A percentile compares a stretch with the other conserved stretches of the same genome.
phyloP scores from a whole-genome alignment of 768 basidiomycete species.

The Mycena metata region DNA sequence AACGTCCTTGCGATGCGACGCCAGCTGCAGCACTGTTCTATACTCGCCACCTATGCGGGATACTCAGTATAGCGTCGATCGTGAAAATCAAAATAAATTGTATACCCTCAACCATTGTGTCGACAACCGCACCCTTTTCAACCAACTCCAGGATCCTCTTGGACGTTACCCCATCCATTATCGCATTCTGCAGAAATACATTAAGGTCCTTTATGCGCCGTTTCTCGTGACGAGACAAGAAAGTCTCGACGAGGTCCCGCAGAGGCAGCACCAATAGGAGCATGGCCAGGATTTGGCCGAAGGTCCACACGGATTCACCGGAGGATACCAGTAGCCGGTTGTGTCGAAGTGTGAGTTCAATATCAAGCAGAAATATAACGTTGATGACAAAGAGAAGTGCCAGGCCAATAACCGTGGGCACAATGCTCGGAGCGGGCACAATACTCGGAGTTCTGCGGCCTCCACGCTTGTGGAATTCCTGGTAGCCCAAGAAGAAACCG shows the following conservation, averaged over 20 bases:
- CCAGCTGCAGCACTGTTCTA: not conserved
- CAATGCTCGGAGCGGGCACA: too few relatives aligned
- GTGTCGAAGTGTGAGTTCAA: slow-evolving; percentile 24
- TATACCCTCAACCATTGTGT: not conserved
- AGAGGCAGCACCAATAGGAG: slow-evolving; percentile 18
- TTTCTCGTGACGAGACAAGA: not conserved
- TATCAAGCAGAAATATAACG: slow-evolving; percentile 12
- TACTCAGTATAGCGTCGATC: not conserved
- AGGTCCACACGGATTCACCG: slow-evolving; percentile 11
- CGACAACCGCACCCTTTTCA: not conserved
- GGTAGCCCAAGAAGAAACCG: not conserved
- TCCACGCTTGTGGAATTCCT: not conserved
- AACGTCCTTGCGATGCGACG: not conserved
- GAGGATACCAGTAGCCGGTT: not conserved
- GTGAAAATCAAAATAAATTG: not conserved
- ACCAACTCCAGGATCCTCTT: not conserved
- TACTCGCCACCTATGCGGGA: not conserved
- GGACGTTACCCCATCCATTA: not conserved
- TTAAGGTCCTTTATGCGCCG: not conserved
- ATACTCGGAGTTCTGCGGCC: not conserved
- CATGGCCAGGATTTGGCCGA: slow-evolving; percentile 24
- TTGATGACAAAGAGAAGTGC: slow-evolving; percentile 12
- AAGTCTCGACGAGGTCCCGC: slow-evolving; percentile 4
- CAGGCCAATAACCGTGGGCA: slow-evolving; percentile 13
- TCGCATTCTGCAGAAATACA: not conserved